Conservation (phyloP, 2,329 filamentous ascomycete genomes). For the Scedosporium dehoogii region DNA sequence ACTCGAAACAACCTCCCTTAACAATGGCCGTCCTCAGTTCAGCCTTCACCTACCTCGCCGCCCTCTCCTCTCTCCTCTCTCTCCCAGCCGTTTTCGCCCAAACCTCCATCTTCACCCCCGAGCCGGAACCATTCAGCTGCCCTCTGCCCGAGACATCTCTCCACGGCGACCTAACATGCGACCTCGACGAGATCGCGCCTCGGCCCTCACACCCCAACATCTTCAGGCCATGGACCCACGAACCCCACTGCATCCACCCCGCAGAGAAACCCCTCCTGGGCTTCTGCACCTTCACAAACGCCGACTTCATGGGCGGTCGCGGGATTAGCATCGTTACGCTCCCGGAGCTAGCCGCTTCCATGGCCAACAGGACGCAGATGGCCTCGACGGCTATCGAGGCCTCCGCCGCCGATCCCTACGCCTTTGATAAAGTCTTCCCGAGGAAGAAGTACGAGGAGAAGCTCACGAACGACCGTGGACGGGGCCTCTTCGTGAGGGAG, state of each 20-base stretch:
- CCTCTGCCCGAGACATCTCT: not conserved
- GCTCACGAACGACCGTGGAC: not conserved
- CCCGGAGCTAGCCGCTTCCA: not conserved
- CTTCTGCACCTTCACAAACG: conserved; percentile 7
- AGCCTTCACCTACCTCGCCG: not conserved
- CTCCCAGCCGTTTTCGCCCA: not conserved
- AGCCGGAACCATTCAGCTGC: not conserved
- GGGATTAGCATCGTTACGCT: conserved; percentile 5
- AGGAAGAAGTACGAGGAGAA: not conserved
- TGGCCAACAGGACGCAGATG: not conserved
- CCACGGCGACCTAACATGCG: not conserved
- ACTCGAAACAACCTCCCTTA: not conserved
- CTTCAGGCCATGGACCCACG: conserved; percentile 6
- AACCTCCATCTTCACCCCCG: not conserved
- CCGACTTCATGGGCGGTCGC: conserved; percentile 4
- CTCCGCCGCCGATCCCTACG: not conserved
- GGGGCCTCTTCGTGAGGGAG: conserved; percentile 3
- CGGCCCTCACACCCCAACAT: not conserved
- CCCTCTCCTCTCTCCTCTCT: not conserved
- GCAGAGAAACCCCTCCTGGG: not conserved
- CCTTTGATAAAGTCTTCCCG: not conserved
- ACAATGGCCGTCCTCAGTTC: conserved; percentile 3
- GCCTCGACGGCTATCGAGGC: not conserved
- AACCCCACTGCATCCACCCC: conserved; percentile 6
- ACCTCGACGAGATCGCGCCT: not conserved